Percentiles rank a stretch among this genome's conserved stretches.
Evolutionary conservation across 176 grass and related monocot species (phyloP).

Genomic region (Oryza meridionalis): DNA sequence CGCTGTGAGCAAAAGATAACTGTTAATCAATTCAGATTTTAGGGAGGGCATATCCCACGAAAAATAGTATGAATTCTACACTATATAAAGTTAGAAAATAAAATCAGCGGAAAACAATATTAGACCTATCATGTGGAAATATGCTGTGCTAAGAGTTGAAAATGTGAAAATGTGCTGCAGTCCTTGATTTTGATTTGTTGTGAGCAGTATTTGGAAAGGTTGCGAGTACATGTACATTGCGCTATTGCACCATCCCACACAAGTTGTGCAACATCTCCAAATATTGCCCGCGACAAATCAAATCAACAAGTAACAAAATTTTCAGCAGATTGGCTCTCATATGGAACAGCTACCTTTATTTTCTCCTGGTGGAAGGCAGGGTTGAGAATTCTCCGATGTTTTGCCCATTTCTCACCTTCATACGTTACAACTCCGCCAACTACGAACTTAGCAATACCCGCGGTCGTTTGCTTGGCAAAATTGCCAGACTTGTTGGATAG

Average conservation of each 20-base stretch:
- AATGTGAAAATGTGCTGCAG: background rate
- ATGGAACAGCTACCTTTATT: conserved; percentile 51
- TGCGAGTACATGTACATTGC: no score
- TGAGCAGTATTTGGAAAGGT: no score
- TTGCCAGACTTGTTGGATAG: conserved; percentile 62
- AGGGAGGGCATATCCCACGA: background rate
- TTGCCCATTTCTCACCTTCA: conserved; percentile 76
- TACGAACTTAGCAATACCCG: background rate
- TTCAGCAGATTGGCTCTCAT: background rate
- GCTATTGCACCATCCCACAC: no score
- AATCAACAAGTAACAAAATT: background rate
- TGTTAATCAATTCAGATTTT: conserved; percentile 8
- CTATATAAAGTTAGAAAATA: background rate
- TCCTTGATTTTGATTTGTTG: no score
- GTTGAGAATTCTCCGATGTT: conserved; percentile 76
- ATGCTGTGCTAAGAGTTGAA: background rate
- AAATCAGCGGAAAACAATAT: background rate
- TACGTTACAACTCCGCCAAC: conserved; percentile 42
- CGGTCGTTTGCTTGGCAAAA: conserved; percentile 24
- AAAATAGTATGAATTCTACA: background rate
- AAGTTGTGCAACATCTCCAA: no score
- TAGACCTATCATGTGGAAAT: background rate
- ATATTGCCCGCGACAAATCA: no score
- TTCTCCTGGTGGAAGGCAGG: conserved; percentile 80
- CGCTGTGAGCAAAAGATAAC: conserved; percentile 32